Evolutionary conservation across 2,329 filamentous ascomycete genomes (phyloP).

Genomic region (Volutella citrinella): DNA sequence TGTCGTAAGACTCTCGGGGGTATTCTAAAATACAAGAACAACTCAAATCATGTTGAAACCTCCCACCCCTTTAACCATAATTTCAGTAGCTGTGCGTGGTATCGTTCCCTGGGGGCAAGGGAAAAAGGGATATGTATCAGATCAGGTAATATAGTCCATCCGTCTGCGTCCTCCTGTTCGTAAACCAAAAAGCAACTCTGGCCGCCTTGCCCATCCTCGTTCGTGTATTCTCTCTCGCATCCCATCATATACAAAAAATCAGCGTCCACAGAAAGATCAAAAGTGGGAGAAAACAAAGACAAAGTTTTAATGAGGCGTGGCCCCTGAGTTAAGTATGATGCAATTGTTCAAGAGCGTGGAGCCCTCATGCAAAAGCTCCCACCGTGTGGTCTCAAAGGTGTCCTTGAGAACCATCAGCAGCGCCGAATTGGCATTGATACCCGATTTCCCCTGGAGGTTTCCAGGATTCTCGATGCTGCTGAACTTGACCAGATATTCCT

Average conservation of each 20-base stretch:
- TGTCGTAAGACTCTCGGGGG: constrained; percentile 21
- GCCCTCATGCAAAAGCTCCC: constrained; percentile 90
- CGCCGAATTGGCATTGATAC: constrained; percentile 80
- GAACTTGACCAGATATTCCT: constrained; percentile 69
- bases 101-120: no score
- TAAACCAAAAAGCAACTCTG: no score
- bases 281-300: no score
- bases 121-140: no score
- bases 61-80: constrained; percentile 14
- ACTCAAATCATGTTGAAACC: constrained; percentile 14
- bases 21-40: constrained; percentile 25
- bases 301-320: constrained; percentile 20
- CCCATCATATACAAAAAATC: no score
- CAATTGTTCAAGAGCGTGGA: constrained; percentile 78
- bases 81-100: no score
- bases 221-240: no score
- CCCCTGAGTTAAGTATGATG: constrained; percentile 47
- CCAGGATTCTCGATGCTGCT: constrained; percentile 72
- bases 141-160: no score
- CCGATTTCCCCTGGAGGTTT: constrained; percentile 68
- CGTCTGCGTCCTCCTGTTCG: no score
- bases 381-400: constrained; percentile 77
- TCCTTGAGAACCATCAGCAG: constrained; percentile 78
- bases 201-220: no score
- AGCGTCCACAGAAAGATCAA: no score